Evolutionary conservation across 495 filamentous ascomycete genomes (phyloP).

Genomic region (Parathielavia hyrcaniae): DNA sequence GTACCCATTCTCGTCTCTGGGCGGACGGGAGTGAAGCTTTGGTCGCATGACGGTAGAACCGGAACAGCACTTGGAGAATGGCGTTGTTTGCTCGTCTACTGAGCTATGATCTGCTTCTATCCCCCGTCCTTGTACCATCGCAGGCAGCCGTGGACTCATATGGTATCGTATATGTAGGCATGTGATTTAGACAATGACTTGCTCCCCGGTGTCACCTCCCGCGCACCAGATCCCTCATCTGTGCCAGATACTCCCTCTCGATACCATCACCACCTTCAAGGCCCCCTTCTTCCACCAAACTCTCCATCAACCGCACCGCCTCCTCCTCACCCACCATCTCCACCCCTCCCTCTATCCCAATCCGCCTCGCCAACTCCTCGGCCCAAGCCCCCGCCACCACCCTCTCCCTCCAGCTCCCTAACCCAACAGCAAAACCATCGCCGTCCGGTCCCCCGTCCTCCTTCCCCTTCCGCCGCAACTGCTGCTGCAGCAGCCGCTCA

Average conservation of each 20-base stretch:
- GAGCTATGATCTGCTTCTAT: background rate
- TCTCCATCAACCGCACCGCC: conserved; percentile 21
- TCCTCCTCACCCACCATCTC: conserved; percentile 19
- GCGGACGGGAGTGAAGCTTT: background rate
- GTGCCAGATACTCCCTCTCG: conserved; percentile 20
- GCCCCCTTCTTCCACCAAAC: conserved; percentile 1
- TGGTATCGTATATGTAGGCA: background rate
- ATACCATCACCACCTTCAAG: conserved; percentile 4
- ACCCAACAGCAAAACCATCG: no score
- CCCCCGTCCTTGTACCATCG: no score
- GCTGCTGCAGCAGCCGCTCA: background rate
- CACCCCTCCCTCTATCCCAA: conserved; percentile 24
- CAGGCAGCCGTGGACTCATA: no score
- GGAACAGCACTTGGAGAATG: background rate
- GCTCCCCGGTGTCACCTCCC: background rate
- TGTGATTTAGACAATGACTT: background rate
- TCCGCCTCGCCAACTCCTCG: conserved; percentile 22
- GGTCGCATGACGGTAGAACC: background rate
- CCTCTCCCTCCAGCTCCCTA: conserved; percentile 7
- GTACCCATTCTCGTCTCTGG: background rate
- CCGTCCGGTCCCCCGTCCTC: no score
- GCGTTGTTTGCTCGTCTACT: no score
- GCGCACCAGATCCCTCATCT: background rate
- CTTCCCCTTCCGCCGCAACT: background rate
- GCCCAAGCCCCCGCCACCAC: conserved; percentile 22